These are phyloP conservation scores for Elymus sibiricus DNA, from an alignment of 176 grass and related monocot species.

Conservation along the genomic window DNA sequence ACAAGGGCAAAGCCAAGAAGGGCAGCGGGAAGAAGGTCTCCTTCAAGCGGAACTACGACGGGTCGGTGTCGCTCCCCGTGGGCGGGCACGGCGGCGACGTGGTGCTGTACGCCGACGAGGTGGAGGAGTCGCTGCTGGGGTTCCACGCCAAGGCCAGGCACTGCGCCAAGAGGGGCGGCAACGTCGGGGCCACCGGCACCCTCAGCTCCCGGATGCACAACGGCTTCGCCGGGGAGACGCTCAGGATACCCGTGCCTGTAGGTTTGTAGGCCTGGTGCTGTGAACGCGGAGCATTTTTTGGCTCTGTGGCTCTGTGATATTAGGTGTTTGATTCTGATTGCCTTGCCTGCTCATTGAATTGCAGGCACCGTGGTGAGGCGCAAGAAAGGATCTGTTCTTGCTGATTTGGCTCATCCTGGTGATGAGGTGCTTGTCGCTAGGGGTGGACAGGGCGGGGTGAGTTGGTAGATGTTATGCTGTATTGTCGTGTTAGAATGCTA, in stretches of 20 bases:
- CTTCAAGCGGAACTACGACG: slow-evolving; percentile 87
- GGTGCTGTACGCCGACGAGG: slow-evolving; percentile 76
- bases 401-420: slow-evolving; percentile 79
- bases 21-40: slow-evolving; percentile 49
- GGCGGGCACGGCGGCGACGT: slow-evolving; percentile 92
- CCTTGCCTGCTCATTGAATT: neutral
- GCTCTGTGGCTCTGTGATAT: neutral
- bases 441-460: slow-evolving; percentile 92
- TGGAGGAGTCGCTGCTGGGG: slow-evolving; percentile 60
- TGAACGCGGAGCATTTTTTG: neutral
- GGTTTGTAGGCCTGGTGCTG: slow-evolving; percentile 47
- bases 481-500: neutral
- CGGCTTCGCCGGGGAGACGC: slow-evolving; percentile 56
- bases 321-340: neutral
- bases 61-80: slow-evolving; percentile 75
- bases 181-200: slow-evolving; percentile 68
- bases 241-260: slow-evolving; percentile 92
- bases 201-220: slow-evolving; percentile 78
- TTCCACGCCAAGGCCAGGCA: slow-evolving; percentile 79
- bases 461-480: slow-evolving; percentile 17
- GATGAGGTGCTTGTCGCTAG: slow-evolving; percentile 91
- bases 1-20: slow-evolving; percentile 29
- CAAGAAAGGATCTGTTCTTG: slow-evolving; percentile 80
- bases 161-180: slow-evolving; percentile 80
- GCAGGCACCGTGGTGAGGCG: slow-evolving; percentile 86